phyloP scores from a whole-genome alignment of 495 filamentous ascomycete genomes.

The Penicillium turbatum region DNA sequence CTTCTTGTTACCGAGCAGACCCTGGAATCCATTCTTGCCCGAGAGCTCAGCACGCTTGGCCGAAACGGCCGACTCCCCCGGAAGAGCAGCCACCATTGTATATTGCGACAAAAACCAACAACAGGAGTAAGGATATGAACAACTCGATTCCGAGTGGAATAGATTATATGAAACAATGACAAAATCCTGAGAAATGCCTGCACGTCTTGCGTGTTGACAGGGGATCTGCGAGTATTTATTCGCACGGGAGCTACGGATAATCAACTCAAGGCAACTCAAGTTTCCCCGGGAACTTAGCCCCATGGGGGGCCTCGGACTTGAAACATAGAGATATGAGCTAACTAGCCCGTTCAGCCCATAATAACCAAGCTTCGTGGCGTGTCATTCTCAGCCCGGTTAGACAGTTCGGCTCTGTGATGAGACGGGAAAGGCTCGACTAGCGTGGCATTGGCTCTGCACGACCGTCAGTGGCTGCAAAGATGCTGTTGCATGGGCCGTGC shows the following conservation, averaged over 20 bases:
- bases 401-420: not conserved
- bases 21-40: slow-evolving; percentile 26
- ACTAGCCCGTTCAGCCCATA: slow-evolving; percentile 3
- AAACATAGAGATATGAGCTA: not conserved
- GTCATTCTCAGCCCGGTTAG: not conserved
- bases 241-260: not conserved
- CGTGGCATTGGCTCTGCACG: slow-evolving; percentile 2
- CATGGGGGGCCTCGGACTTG: slow-evolving; percentile 9
- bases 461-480: not conserved
- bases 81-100: slow-evolving; percentile 16
- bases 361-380: slow-evolving; percentile 9
- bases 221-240: slow-evolving; percentile 18
- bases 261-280: not conserved
- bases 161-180: not conserved
- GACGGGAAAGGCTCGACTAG: slow-evolving; percentile 6
- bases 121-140: not conserved
- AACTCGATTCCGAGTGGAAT: not conserved
- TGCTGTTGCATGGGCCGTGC: not conserved
- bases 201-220: not conserved
- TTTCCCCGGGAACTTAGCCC: slow-evolving; percentile 13
- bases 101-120: not conserved
- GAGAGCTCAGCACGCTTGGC: slow-evolving; percentile 37
- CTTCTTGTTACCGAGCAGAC: slow-evolving; percentile 32
- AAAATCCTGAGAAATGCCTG: not conserved
- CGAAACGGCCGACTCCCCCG: slow-evolving; percentile 26